phyloP scores from a whole-genome alignment of 225 moss, liverwort and hornwort species.

The Bryoerythrophyllum caledonicum region DNA sequence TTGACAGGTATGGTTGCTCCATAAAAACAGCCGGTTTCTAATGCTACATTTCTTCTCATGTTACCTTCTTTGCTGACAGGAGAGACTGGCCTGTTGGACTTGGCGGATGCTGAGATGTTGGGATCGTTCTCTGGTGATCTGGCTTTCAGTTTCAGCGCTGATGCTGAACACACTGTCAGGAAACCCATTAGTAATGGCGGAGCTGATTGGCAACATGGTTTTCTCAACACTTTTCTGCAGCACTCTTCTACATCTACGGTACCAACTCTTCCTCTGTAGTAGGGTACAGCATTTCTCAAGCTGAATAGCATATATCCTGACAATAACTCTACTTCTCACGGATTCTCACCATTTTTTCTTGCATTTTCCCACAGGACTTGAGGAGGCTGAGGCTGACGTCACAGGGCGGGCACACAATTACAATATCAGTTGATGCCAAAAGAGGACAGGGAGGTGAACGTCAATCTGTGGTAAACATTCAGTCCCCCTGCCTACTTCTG shows the following conservation, averaged over 20 bases:
- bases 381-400: constrained; percentile 42
- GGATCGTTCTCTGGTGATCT: constrained; percentile 51
- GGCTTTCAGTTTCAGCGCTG: constrained; percentile 27
- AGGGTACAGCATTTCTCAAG: neutral
- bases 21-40: neutral
- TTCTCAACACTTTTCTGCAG: constrained; percentile 45
- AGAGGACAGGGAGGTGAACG: too few relatives aligned
- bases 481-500: constrained; percentile 47
- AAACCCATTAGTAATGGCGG: constrained; percentile 17
- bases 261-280: neutral
- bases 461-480: constrained; percentile 42
- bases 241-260: constrained; percentile 48
- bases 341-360: neutral
- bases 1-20: constrained; percentile 32
- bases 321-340: too few relatives aligned
- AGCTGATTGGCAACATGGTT: constrained; percentile 43
- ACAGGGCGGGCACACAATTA: constrained; percentile 40
- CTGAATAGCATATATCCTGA: neutral
- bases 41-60: neutral
- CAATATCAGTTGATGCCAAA: constrained; percentile 38
- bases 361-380: constrained; percentile 43
- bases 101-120: constrained; percentile 36
- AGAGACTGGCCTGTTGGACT: constrained; percentile 25
- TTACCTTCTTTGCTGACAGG: neutral
- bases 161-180: constrained; percentile 2